Conservation (phyloP, 2,329 filamentous ascomycete genomes). For the Biscogniauxia marginata region DNA sequence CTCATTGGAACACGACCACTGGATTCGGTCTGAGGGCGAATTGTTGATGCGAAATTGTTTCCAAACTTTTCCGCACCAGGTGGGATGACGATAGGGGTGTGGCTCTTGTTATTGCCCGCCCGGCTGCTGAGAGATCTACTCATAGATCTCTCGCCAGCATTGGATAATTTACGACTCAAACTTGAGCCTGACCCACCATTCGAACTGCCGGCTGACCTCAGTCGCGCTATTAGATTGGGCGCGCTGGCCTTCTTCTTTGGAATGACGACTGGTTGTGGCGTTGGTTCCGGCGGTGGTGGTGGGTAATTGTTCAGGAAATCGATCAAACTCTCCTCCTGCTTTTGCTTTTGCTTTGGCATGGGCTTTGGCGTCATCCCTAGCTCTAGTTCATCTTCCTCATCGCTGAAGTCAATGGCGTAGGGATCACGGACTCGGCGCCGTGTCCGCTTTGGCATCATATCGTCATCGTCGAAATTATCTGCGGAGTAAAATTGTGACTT, state of each 20-base stretch:
- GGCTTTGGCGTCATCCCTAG: slow-evolving; percentile 45
- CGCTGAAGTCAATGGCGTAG: slow-evolving; percentile 85
- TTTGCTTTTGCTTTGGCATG: slow-evolving; percentile 42
- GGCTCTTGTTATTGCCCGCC: slow-evolving; percentile 37
- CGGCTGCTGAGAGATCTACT: slow-evolving; percentile 41
- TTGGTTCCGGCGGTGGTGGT: slow-evolving; percentile 60
- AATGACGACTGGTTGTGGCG: slow-evolving; percentile 34
- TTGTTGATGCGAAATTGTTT: slow-evolving; percentile 19
- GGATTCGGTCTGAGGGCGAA: slow-evolving; percentile 21
- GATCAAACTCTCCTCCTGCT: slow-evolving; percentile 65
- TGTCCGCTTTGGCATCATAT: slow-evolving; percentile 67
- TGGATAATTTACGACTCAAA: slow-evolving; percentile 26
- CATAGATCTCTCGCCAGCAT: slow-evolving; percentile 25
- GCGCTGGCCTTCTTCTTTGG: slow-evolving; percentile 66
- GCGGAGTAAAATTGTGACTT: slow-evolving; percentile 35
- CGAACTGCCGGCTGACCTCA: slow-evolving; percentile 39
- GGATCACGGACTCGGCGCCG: slow-evolving; percentile 80
- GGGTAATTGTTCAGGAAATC: slow-evolving; percentile 72
- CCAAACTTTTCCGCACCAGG: slow-evolving; percentile 44
- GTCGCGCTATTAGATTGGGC: slow-evolving; percentile 60
- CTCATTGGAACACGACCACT: slow-evolving; percentile 51
- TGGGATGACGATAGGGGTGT: slow-evolving; percentile 55
- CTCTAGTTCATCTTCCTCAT: slow-evolving; percentile 62
- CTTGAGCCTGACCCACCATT: slow-evolving; percentile 26
- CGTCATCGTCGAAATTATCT: slow-evolving; percentile 48